Percentiles rank a stretch among this genome's conserved stretches.
phyloP scores from a whole-genome alignment of 805 yeast species.

The Wickerhamiella spandovensis region DNA sequence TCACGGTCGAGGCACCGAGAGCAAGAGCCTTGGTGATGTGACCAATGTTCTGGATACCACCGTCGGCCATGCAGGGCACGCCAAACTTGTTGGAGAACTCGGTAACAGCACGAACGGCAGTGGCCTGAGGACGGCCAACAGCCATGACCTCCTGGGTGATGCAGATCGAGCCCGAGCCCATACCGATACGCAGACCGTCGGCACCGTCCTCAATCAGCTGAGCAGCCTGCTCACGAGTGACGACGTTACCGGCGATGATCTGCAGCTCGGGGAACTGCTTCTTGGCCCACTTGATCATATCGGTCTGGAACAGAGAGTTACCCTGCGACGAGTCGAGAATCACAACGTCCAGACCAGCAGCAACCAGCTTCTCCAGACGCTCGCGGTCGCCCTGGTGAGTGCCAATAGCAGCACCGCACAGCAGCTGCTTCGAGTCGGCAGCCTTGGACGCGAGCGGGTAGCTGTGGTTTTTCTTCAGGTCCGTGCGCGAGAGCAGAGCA shows the following conservation, averaged over 20 bases:
- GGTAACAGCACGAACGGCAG: constrained; percentile 89
- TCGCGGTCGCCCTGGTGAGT: constrained; percentile 79
- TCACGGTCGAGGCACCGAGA: constrained; percentile 90
- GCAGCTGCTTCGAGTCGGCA: constrained; percentile 79
- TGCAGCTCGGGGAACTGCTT: constrained; percentile 61
- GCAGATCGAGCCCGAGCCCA: constrained; percentile 99
- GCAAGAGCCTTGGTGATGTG: constrained; percentile 95
- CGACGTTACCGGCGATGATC: constrained; percentile 96
- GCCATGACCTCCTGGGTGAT: constrained; percentile 99
- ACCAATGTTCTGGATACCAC: constrained; percentile 98
- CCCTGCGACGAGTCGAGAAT: constrained; percentile 95
- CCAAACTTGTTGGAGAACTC: constrained; percentile 93
- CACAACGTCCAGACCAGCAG: constrained; percentile 95
- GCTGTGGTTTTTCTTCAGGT: constrained; percentile 87
- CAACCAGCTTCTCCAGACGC: constrained; percentile 73
- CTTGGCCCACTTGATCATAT: constrained; percentile 89
- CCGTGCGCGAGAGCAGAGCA: constrained; percentile 86
- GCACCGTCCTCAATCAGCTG: constrained; percentile 89
- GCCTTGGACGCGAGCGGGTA: constrained; percentile 95
- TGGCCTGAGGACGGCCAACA: constrained; percentile 99
- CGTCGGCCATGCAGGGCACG: constrained; percentile 98
- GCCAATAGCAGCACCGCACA: constrained; percentile 98
- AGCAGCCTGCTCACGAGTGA: constrained; percentile 98
- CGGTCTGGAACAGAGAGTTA: constrained; percentile 86
- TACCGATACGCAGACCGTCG: constrained; percentile 96